Base-by-base conservation (phyloP, 148 eudicot species). In the Limonium bicolor region DNA sequence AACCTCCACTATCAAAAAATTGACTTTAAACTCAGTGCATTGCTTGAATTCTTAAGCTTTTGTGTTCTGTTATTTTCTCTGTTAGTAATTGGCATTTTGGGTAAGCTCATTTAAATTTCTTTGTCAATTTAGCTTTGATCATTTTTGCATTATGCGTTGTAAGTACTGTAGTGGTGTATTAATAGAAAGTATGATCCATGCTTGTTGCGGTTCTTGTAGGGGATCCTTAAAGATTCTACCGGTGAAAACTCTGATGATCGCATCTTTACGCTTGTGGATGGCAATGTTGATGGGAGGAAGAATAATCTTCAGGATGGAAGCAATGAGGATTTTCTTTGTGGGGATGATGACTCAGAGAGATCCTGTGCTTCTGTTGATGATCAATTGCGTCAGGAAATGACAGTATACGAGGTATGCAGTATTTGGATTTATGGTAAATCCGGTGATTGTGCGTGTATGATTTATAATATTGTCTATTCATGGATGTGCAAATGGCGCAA, bases 331-430 rank as follows among this genome's bases (percentile, higher is more conserved):
- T 77, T 75, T 40, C 62, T 79, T 51, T 72, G 62, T 40, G 95
- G 77, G 30, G 93, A 90, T 54, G 99, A 84, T 41, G 99, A 85
- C 49, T 85, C 68, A 47, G 86, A 76, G 24, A 64, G 70, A 55
- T 75, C 93, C 62, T 85, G 78, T 50, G 95, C 93, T n/a, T 68
- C 85, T 53, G 75, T 76, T 29, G 99, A 90, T 64, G 93, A 90
- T 76, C 99, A 90, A 59, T 56, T 90, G 11, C 77, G 47, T 46
- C 78, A 84, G 71, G 99, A 90, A 61, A 90, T 90, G 99, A 71
- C 95, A 7, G 72, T 90, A 31, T 90, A 80, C 50, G 99, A 90
- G 99, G 99, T 90, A 74, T 23, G 28, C 53, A 28, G 27, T 52
- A 1, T 26, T 3, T 25, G n/a, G n/a, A n/a, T n/a, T n/a, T n/a